Conservation (phyloP, 768 basidiomycete species). For the Lactarius vividus region DNA sequence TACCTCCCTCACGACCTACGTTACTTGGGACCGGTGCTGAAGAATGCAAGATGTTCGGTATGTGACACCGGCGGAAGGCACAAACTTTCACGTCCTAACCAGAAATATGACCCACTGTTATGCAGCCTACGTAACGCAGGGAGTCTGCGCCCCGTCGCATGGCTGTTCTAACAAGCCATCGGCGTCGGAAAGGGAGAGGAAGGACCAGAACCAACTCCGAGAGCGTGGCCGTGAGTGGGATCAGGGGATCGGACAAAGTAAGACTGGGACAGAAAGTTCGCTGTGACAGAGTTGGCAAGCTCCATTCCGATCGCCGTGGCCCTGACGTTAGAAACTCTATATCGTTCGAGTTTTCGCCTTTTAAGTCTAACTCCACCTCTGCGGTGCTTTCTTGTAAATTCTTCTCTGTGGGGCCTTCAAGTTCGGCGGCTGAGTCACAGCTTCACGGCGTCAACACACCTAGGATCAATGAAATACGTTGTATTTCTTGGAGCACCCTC, state of each 20-base stretch:
- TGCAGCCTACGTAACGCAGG: too few relatives aligned
- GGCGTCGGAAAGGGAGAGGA: not conserved
- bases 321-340: not conserved
- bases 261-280: conserved; percentile 32
- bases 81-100: conserved; percentile 38
- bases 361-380: not conserved
- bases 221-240: not conserved
- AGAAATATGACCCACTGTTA: conserved; percentile 78
- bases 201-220: conserved; percentile 9
- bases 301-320: conserved; percentile 13
- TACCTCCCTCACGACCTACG: conserved; percentile 79
- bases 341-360: not conserved
- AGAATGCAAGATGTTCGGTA: conserved; percentile 69
- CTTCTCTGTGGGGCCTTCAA: too few relatives aligned
- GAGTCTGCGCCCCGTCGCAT: too few relatives aligned
- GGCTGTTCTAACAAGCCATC: conserved; percentile 12
- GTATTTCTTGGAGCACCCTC: conserved; percentile 53
- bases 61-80: conserved; percentile 55
- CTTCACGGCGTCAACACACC: not conserved
- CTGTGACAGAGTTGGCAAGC: conserved; percentile 11
- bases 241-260: conserved; percentile 1
- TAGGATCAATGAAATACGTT: conserved; percentile 35
- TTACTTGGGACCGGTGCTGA: conserved; percentile 94
- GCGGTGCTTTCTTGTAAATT: too few relatives aligned
- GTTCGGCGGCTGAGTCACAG: not conserved